Conservation (phyloP, 2,329 filamentous ascomycete species). For the Talaromyces verruculosus region DNA sequence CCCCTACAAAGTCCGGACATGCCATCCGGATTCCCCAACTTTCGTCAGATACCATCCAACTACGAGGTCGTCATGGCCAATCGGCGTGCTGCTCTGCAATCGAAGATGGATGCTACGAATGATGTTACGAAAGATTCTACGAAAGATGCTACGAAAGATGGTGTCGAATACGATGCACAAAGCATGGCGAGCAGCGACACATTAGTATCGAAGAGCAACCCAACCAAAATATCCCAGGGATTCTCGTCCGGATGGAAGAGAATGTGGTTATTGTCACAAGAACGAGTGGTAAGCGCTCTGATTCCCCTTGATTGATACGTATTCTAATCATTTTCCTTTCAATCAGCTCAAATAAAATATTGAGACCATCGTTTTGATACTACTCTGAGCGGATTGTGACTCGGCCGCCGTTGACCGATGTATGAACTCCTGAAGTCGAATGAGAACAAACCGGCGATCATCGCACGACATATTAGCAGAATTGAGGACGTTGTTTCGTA, state of each 20-base stretch:
- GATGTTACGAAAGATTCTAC: neutral
- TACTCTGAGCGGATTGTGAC: neutral
- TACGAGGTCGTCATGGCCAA: neutral
- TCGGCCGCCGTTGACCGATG: neutral
- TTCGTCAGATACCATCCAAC: neutral
- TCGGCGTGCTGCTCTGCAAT: neutral
- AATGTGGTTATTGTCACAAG: conserved; percentile 1
- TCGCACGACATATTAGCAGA: neutral
- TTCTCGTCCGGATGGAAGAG: conserved; percentile 1
- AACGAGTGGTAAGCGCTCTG: neutral
- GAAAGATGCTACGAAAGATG: neutral
- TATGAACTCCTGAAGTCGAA: neutral
- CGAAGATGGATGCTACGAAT: neutral
- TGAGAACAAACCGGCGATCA: neutral
- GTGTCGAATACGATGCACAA: neutral
- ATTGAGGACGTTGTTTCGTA: neutral
- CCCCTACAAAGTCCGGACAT: neutral
- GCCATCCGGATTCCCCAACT: neutral
- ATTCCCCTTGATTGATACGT: neutral
- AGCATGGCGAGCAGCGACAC: neutral
- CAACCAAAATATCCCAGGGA: neutral
- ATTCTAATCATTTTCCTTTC: neutral
- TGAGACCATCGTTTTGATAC: too few relatives aligned
- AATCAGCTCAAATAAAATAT: neutral
- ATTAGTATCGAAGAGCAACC: neutral